Base-by-base conservation (phyloP, 805 yeast species). In the Clavispora phyllophila region DNA sequence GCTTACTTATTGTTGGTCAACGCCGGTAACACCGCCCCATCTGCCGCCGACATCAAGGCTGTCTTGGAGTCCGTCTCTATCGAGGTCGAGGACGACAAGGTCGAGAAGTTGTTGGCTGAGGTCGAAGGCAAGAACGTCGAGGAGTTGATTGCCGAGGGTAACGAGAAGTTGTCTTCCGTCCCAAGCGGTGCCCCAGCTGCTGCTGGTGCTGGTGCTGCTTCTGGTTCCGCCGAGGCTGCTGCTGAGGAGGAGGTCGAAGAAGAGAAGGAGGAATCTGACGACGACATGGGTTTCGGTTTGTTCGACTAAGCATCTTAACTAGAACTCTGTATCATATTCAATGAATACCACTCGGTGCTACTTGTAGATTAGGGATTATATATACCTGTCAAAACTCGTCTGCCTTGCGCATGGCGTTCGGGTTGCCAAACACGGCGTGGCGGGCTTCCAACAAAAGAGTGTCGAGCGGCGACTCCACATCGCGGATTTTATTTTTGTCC, bases 371-470 rank as follows among this genome's bases (percentile, higher is more conserved):
- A 10, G 18, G 5, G n/a, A 33, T 17, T 9, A 14, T 17, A 17
- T 6, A n/a, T n/a, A n/a, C n/a, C n/a, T n/a, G 5, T 31, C 37
- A 48, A 14, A 47, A 43, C 28, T 44, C 49, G 26, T 42, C 48
- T 9, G 76, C 80, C 56, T 83, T 84, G 46, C 93, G 71, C 43
- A 74, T 61, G 0, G 84, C 95, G 55, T 76, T 68, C 15, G 85
- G 87, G 54, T 87, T 87, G 1, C 96, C 96, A 64, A 87, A 87
- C 1, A 82, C 77, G 18, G 64, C 57, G 57, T 87, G 91, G 53
- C 95, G 75, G 13, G 67, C 65, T n/a, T 52, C 52, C 25, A 63
- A 41, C 57, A 67, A 48, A 48, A 63, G 54, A 13, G 44, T 53
- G 49, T 58, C 65, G 45, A 79, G 62, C 24, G 66, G 70, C 2